Evolutionary conservation across 1,139 yeast species (phyloP).

Genomic region (Nakaseomyces kungkrabaensis): DNA sequence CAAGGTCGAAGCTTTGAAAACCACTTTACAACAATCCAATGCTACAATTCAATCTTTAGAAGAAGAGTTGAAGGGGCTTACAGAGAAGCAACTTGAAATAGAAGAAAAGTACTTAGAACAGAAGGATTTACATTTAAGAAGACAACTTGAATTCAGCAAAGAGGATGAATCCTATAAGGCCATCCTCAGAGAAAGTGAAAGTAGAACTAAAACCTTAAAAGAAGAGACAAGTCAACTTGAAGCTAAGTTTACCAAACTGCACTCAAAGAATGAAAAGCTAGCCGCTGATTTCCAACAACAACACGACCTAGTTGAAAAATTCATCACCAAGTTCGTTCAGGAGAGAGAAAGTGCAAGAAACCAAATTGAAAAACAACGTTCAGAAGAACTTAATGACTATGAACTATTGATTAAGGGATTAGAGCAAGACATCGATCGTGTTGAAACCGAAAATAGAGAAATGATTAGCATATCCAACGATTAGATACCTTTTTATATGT

Average conservation of each 20-base stretch:
- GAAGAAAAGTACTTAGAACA: constrained; percentile 34
- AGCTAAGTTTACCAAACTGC: constrained; percentile 32
- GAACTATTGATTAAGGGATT: constrained; percentile 26
- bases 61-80: constrained; percentile 27
- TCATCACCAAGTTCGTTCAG: constrained; percentile 19
- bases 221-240: constrained; percentile 30
- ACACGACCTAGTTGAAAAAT: constrained; percentile 25
- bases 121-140: constrained; percentile 32
- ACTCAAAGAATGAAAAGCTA: constrained; percentile 27
- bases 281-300: constrained; percentile 30
- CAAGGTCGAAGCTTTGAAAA: constrained; percentile 36
- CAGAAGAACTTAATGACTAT: constrained; percentile 21
- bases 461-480: background rate
- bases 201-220: constrained; percentile 18
- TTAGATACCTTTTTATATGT: background rate
- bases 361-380: constrained; percentile 23
- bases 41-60: constrained; percentile 33
- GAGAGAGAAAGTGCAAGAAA: constrained; percentile 26
- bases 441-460: constrained; percentile 11
- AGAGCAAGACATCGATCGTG: constrained; percentile 28
- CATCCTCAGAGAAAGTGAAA: constrained; percentile 16
- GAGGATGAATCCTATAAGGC: constrained; percentile 28
- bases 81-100: constrained; percentile 30
- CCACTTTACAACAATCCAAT: constrained; percentile 35
- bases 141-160: constrained; percentile 30